Evolutionary conservation across 2,329 filamentous ascomycete genomes (phyloP).

Genomic region (Fusarium sp.): DNA sequence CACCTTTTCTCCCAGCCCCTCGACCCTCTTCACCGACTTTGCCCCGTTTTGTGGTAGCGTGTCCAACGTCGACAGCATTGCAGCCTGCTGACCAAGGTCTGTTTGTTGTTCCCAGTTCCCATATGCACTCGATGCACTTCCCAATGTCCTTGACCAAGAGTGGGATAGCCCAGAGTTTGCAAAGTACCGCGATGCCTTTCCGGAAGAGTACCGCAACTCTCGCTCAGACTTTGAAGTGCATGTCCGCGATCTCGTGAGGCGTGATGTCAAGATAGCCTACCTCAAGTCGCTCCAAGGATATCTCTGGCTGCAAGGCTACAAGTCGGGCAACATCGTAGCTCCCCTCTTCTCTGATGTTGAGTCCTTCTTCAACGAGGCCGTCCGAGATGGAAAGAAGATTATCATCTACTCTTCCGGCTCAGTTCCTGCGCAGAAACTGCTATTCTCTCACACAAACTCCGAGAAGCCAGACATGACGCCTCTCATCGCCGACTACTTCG

Average conservation of each 20-base stretch:
- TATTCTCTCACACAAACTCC: conserved; percentile 77
- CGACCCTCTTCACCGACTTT: conserved; percentile 47
- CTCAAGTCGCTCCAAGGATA: conserved; percentile 85
- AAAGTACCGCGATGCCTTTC: conserved; percentile 78
- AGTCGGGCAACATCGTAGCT: conserved; percentile 75
- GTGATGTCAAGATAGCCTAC: conserved; percentile 81
- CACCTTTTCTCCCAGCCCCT: conserved; percentile 29
- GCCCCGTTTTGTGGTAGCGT: conserved; percentile 21
- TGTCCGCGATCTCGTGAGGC: conserved; percentile 76
- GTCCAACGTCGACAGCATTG: conserved; percentile 32
- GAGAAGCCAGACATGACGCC: conserved; percentile 70
- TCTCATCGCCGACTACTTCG: conserved; percentile 77
- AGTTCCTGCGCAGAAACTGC: conserved; percentile 82
- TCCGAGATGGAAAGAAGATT: conserved; percentile 66
- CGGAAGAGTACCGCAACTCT: conserved; percentile 70
- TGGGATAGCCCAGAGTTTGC: conserved; percentile 77
- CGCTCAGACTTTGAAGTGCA: conserved; percentile 73
- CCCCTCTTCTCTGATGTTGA: conserved; percentile 81
- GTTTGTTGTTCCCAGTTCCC: conserved; percentile 71
- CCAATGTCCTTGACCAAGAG: conserved; percentile 71
- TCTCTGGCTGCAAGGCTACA: conserved; percentile 82
- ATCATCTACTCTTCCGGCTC: conserved; percentile 88
- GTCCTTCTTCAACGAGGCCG: conserved; percentile 72
- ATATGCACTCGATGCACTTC: conserved; percentile 77
- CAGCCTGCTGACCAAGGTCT: conserved; percentile 35